phyloP scores from a whole-genome alignment of 768 basidiomycete species.

The Rhodosporidiobolus sp. region DNA sequence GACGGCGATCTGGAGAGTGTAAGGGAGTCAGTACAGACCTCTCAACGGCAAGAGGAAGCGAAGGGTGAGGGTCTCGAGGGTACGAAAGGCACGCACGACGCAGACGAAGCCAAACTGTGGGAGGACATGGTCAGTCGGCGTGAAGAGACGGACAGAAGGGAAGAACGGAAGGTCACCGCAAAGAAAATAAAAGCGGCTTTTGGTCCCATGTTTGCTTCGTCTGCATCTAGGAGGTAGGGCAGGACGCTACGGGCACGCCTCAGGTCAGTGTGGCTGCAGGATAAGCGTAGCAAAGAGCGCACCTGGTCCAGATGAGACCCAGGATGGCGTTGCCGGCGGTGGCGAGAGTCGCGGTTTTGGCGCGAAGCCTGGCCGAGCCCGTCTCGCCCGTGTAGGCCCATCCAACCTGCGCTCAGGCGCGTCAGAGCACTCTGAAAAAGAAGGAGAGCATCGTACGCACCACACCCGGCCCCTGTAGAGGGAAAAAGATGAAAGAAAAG shows the following conservation, averaged over 20 bases:
- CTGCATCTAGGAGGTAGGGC: conserved; percentile 31
- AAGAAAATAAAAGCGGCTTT: conserved; percentile 2
- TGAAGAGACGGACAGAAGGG: not conserved
- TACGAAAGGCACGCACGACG: too few species aligned
- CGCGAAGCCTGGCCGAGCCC: conserved; percentile 30
- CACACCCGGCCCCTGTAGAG: conserved; percentile 20
- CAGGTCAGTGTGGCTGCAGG: too few species aligned
- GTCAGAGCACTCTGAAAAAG: too few species aligned
- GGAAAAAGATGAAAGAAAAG: too few species aligned
- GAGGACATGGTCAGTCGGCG: conserved; percentile 33
- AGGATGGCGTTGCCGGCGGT: conserved; percentile 34
- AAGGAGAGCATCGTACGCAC: too few species aligned
- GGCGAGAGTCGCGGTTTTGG: conserved; percentile 36
- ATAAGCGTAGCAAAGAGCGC: too few species aligned
- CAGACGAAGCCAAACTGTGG: conserved; percentile 31
- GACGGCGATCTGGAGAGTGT: too few species aligned
- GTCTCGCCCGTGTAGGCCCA: conserved; percentile 36
- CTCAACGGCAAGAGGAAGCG: too few species aligned
- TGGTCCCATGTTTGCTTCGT: conserved; percentile 33
- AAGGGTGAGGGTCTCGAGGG: too few species aligned
- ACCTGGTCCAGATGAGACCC: conserved; percentile 33
- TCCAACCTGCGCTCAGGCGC: too few species aligned
- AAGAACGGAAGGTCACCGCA: not conserved
- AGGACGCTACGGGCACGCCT: too few species aligned
- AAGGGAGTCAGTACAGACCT: too few species aligned